A percentile compares a stretch with the other conserved stretches of the same genome.
These are phyloP conservation scores for Casuarina glauca DNA, from an alignment of 306 rosid species.

Conservation along the genomic window DNA sequence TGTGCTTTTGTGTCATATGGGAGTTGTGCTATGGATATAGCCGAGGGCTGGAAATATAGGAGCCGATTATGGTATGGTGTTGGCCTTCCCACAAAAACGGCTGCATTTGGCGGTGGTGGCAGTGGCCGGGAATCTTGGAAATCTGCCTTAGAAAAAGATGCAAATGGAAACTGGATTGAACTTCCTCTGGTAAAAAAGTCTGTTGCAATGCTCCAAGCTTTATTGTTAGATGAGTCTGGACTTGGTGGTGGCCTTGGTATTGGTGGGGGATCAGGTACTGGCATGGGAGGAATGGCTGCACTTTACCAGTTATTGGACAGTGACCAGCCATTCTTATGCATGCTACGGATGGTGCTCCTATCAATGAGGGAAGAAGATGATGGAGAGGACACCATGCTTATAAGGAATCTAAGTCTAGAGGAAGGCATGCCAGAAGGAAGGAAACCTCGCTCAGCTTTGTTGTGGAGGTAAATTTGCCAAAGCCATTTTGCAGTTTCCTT, in stretches of 20 bases:
- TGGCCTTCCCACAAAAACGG: conserved; percentile 67
- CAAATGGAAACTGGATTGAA: conserved; percentile 78
- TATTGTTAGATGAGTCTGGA: conserved; percentile 90
- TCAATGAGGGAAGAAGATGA: conserved; percentile 94
- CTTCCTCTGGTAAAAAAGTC: conserved; percentile 89
- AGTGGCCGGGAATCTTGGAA: conserved; percentile 89
- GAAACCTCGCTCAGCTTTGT: conserved; percentile 68
- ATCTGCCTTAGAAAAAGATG: conserved; percentile 79
- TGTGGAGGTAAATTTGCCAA: conserved; percentile 74
- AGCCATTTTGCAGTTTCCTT: background rate
- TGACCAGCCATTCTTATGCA: conserved; percentile 97
- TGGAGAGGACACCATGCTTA: conserved; percentile 59
- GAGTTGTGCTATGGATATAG: conserved; percentile 77
- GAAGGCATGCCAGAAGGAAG: conserved; percentile 64
- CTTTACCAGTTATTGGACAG: conserved; percentile 95
- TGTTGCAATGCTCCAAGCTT: conserved; percentile 92
- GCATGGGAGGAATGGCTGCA: conserved; percentile 98
- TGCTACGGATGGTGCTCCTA: conserved; percentile 97
- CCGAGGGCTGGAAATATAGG: conserved; percentile 92
- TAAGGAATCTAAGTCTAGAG: conserved; percentile 48
- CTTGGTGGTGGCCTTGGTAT: conserved; percentile 99
- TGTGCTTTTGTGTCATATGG: conserved; percentile 96
- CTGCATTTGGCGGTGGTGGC: conserved; percentile 86
- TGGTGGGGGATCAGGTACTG: conserved; percentile 99
- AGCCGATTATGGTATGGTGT: conserved; percentile 97